Evolutionary conservation across 805 yeast genomes (phyloP).

Genomic region (Candida ipomoeae): DNA sequence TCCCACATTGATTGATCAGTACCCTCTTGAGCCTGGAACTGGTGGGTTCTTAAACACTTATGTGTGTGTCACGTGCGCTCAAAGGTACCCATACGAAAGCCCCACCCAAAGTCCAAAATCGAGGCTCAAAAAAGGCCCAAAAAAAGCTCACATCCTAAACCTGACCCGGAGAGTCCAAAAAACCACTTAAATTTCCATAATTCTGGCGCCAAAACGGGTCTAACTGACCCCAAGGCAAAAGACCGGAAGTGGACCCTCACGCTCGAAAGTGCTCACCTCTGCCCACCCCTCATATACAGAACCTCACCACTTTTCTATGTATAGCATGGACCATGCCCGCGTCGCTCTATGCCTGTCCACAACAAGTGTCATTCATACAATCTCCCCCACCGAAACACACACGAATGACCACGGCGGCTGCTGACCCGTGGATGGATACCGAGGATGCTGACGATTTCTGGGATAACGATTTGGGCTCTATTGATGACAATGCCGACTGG

Average conservation of each 20-base stretch:
- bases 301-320: conserved; percentile 1
- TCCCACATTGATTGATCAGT: too few relatives aligned
- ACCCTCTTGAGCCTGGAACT: too few relatives aligned
- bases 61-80: too few relatives aligned
- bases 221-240: background rate
- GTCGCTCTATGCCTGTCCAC: background rate
- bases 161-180: too few relatives aligned
- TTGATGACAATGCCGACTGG: conserved; percentile 6
- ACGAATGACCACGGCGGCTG: conserved; percentile 1
- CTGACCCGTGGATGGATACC: conserved; percentile 4
- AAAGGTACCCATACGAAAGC: too few relatives aligned
- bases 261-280: background rate
- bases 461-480: conserved; percentile 11
- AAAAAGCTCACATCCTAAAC: too few relatives aligned
- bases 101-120: too few relatives aligned
- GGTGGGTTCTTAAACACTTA: too few relatives aligned
- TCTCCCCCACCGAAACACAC: background rate
- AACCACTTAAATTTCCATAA: background rate
- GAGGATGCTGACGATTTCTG: conserved; percentile 14
- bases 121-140: too few relatives aligned
- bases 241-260: background rate
- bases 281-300: background rate
- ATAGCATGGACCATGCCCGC: background rate
- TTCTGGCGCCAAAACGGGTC: background rate
- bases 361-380: background rate